Base-by-base conservation (phyloP, 2,329 filamentous ascomycete species). In the Elsinoe necatrix region DNA sequence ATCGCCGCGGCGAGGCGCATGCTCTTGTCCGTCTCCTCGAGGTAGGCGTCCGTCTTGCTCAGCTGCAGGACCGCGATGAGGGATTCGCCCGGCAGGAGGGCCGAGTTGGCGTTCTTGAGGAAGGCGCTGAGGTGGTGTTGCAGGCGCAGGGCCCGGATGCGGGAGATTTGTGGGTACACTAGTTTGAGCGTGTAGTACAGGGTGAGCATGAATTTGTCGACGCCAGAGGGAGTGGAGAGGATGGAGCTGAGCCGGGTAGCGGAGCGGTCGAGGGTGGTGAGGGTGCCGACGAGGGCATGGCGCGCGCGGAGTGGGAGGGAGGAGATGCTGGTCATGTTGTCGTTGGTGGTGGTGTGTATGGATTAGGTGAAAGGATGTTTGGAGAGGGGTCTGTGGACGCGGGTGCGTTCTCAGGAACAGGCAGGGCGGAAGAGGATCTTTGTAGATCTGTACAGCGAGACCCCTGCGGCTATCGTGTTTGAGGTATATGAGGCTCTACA, bases 1-100 rank as follows among this genome's bases (percentile, higher is more conserved):
- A 92, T 74, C 31, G 72, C 77, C 16, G 83, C 81, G 12, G 95
- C 76, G 12, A 71, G 66, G 58, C 71, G 73, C 5, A 69, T 64
- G 12, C 65, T 64, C 1, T 64, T 64, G 3, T 68, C 66, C 0
- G 65, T 60, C 21, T 68, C 64, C 1, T 66, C 68, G 18, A 73
- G 65, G 4, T 35, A 51, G 27, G 68, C 60, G 27, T 65, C 66
- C 4, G 67, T 68, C 52, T 69, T 64, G 3, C 65, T 67, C 16
- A 73, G 66, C 25, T 69, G 68, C 35, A 75, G 63, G 3, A 63
- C 65, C 0, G 72, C 69, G 31, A 73, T 63, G 29, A 74, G 60
- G 0, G 69, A 70, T 61, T 75, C 73, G 59, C 72, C 72, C 0
- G 73, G 72, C 8, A 73, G 65, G 9, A 75, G 62, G 11, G 72